A percentile compares a stretch with the other conserved stretches of the same genome.
phyloP scores from a whole-genome alignment of 805 yeast genomes.

The Myxozyma monticola region DNA sequence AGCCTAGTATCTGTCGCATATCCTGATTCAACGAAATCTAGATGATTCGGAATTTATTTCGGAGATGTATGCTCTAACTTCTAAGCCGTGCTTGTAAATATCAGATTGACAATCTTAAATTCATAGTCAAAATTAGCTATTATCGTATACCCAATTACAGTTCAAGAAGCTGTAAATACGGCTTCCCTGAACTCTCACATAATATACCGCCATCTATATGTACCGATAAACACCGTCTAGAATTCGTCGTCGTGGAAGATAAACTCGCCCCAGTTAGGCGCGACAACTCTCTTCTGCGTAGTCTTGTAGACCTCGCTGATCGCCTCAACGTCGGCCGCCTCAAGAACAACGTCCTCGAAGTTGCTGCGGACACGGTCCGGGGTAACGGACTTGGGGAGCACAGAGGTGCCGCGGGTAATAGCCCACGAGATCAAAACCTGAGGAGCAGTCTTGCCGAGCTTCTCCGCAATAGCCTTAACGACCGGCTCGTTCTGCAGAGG shows the following conservation, averaged over 20 bases:
- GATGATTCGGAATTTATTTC: too few relatives aligned
- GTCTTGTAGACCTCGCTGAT: conserved; percentile 33
- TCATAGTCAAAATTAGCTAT: too few relatives aligned
- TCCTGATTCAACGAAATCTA: too few relatives aligned
- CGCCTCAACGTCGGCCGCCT: conserved; percentile 45
- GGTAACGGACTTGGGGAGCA: conserved; percentile 71
- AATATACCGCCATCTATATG: too few relatives aligned
- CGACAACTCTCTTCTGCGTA: conserved; percentile 23
- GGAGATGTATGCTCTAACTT: too few relatives aligned
- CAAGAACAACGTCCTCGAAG: conserved; percentile 44
- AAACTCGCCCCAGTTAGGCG: conserved; percentile 28
- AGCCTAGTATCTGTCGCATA: too few relatives aligned
- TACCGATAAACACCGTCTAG: too few relatives aligned
- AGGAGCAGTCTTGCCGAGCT: conserved; percentile 51
- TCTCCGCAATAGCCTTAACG: conserved; percentile 56
- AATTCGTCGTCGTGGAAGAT: conserved; percentile 29
- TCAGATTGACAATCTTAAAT: too few relatives aligned
- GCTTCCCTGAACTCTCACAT: too few relatives aligned
- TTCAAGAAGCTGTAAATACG: too few relatives aligned
- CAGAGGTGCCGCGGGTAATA: conserved; percentile 59
- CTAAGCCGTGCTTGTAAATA: too few relatives aligned
- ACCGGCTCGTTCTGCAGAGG: conserved; percentile 46
- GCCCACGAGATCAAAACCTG: conserved; percentile 60
- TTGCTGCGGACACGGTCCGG: conserved; percentile 56
- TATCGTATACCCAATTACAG: too few relatives aligned